Percentiles rank a stretch among this genome's conserved stretches.
Evolutionary conservation across 768 basidiomycete species (phyloP).

Genomic region (Phylloporus sp.): DNA sequence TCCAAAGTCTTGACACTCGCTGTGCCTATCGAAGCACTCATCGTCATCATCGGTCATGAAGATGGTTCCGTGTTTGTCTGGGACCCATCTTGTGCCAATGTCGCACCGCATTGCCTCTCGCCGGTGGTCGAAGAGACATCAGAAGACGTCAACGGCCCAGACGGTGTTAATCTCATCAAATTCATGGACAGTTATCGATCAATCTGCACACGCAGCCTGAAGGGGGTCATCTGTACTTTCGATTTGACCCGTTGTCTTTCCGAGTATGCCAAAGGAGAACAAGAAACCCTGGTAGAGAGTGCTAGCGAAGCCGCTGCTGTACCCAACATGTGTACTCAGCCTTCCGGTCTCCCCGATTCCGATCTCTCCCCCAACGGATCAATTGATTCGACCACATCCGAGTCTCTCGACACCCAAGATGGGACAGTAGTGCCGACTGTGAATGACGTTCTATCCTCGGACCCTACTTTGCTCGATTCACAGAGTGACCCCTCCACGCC

Average conservation of each 20-base stretch:
- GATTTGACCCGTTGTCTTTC: slow-evolving; percentile 11
- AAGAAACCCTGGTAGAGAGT: neutral
- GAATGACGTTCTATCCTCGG: neutral
- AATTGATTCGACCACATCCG: neutral
- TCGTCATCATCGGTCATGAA: slow-evolving; percentile 10
- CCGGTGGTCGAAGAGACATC: neutral
- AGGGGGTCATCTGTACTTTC: slow-evolving; percentile 15
- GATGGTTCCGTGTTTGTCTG: slow-evolving; percentile 17
- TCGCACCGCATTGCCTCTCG: slow-evolving; percentile 4
- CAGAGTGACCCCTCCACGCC: neutral
- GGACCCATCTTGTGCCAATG: slow-evolving; percentile 7
- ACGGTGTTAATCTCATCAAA: slow-evolving; percentile 11
- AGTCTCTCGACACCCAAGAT: neutral
- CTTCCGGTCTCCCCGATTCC: neutral
- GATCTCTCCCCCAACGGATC: neutral
- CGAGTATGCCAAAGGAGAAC: neutral
- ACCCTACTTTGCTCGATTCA: neutral
- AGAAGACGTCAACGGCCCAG: neutral
- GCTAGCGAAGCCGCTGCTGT: no score
- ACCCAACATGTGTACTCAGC: neutral
- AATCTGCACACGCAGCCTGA: slow-evolving; percentile 9
- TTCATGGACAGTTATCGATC: slow-evolving; percentile 5
- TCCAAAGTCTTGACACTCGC: slow-evolving; percentile 11
- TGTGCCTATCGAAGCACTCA: slow-evolving; percentile 6
- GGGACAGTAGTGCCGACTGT: neutral